These are phyloP conservation scores for Mycena haematopus DNA, from an alignment of 768 basidiomycete genomes.

Conservation along the genomic window DNA sequence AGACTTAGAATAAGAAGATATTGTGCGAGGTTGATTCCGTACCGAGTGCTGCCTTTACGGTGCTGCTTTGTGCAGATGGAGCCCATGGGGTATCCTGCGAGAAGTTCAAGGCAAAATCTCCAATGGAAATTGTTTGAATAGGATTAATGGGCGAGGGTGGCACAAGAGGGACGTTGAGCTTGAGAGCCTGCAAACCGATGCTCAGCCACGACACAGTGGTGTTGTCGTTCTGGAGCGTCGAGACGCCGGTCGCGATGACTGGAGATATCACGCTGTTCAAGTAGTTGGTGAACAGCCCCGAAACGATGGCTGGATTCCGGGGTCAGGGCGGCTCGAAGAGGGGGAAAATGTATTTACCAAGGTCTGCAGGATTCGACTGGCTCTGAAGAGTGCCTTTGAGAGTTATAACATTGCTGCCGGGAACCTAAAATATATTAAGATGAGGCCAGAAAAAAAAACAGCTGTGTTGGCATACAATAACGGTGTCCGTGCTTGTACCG, in stretches of 20 bases:
- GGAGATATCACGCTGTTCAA: slow-evolving; percentile 66
- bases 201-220: slow-evolving; percentile 71
- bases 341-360: slow-evolving; percentile 11
- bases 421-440: slow-evolving; percentile 42
- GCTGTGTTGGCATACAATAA: slow-evolving; percentile 50
- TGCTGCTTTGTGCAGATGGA: slow-evolving; percentile 61
- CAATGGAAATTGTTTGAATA: slow-evolving; percentile 69
- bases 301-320: slow-evolving; percentile 54
- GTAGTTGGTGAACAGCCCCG: slow-evolving; percentile 72
- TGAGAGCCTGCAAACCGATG: slow-evolving; percentile 60
- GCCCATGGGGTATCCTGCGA: slow-evolving; percentile 59
- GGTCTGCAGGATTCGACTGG: slow-evolving; percentile 47
- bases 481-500: slow-evolving; percentile 58
- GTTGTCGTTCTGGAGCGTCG: slow-evolving; percentile 63
- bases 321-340: background rate
- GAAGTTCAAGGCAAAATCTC: slow-evolving; percentile 63
- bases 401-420: slow-evolving; percentile 63
- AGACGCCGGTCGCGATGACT: slow-evolving; percentile 65
- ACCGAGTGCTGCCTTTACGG: slow-evolving; percentile 67
- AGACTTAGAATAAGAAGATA: slow-evolving; percentile 8
- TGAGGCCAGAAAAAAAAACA: slow-evolving; percentile 8
- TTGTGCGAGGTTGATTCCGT: slow-evolving; percentile 26
- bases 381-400: slow-evolving; percentile 62
- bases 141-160: slow-evolving; percentile 58
- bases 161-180: slow-evolving; percentile 69